phyloP scores from a whole-genome alignment of 23 red algal species.

The Cyanidioschyzon merolae region DNA sequence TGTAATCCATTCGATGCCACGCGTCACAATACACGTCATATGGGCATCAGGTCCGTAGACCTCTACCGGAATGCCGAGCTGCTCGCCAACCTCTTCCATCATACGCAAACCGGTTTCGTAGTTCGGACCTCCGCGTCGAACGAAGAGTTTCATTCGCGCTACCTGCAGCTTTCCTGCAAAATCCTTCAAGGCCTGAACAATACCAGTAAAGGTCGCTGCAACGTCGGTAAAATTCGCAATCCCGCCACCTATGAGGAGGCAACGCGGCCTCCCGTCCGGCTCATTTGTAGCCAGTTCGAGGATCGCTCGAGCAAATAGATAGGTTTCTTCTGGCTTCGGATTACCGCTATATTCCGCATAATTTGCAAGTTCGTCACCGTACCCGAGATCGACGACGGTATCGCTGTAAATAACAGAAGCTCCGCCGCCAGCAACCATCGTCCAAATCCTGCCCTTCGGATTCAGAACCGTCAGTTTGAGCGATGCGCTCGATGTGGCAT shows the following conservation, averaged over 20 bases:
- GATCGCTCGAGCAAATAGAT: conserved; percentile 86
- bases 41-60: conserved; percentile 88
- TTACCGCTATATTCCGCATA: conserved; percentile 99
- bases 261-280: conserved; percentile 54
- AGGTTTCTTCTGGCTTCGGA: conserved; percentile 96
- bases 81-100: conserved; percentile 78
- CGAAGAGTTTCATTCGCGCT: conserved; percentile 81
- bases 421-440: conserved; percentile 96
- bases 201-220: conserved; percentile 85
- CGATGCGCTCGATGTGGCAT: conserved; percentile 90
- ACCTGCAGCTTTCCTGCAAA: conserved; percentile 87
- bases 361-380: conserved; percentile 87
- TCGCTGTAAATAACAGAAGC: conserved; percentile 97
- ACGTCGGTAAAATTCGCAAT: conserved; percentile 99
- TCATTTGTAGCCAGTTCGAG: conserved; percentile 65
- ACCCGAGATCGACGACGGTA: conserved; percentile 90
- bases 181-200: conserved; percentile 93
- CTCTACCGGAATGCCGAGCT: conserved; percentile 86
- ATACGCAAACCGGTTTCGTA: conserved; percentile 85
- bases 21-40: conserved; percentile 83
- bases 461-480: conserved; percentile 81
- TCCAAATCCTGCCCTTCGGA: conserved; percentile 83
- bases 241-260: conserved; percentile 69
- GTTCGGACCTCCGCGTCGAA: conserved; percentile 91
- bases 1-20: conserved; percentile 80